phyloP scores from a whole-genome alignment of 2,329 filamentous ascomycete species.

The Nannizziopsis arthrosporioides region DNA sequence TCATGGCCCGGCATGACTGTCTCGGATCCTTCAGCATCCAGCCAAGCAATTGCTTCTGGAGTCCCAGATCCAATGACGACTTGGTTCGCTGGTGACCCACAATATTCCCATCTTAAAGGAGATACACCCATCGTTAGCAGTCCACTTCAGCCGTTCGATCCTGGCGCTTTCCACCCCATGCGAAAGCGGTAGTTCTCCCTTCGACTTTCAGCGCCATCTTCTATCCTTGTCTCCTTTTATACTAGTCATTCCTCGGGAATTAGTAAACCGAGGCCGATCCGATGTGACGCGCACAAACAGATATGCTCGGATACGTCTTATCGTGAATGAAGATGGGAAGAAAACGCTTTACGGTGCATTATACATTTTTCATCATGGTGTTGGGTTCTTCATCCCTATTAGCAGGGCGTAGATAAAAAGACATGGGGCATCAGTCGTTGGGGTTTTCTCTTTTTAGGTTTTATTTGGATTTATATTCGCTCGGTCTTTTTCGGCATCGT shows the following conservation, averaged over 20 bases:
- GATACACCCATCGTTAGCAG: constrained; percentile 4
- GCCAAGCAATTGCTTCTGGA: constrained; percentile 4
- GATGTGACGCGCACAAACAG: no score
- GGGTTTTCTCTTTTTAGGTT: background rate
- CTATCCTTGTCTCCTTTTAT: background rate
- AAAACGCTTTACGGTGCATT: constrained; percentile 4
- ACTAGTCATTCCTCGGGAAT: background rate
- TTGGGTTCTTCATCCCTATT: constrained; percentile 10
- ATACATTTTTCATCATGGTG: constrained; percentile 5
- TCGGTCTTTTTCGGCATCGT: constrained; percentile 4
- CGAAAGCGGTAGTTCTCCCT: background rate
- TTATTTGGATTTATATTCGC: background rate
- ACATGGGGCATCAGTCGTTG: constrained; percentile 8
- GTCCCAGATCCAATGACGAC: constrained; percentile 7
- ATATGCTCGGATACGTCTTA: no score
- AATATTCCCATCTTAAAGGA: constrained; percentile 9
- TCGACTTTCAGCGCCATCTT: background rate
- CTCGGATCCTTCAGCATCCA: background rate
- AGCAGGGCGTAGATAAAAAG: constrained; percentile 13
- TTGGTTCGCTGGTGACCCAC: constrained; percentile 11
- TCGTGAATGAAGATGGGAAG: background rate
- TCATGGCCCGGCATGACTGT: constrained; percentile 3
- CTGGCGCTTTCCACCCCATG: constrained; percentile 4
- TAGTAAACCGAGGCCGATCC: no score
- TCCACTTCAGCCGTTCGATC: constrained; percentile 4